Evolutionary conservation across 257 asterid species (phyloP).

Genomic region (Solanum paucissectum): DNA sequence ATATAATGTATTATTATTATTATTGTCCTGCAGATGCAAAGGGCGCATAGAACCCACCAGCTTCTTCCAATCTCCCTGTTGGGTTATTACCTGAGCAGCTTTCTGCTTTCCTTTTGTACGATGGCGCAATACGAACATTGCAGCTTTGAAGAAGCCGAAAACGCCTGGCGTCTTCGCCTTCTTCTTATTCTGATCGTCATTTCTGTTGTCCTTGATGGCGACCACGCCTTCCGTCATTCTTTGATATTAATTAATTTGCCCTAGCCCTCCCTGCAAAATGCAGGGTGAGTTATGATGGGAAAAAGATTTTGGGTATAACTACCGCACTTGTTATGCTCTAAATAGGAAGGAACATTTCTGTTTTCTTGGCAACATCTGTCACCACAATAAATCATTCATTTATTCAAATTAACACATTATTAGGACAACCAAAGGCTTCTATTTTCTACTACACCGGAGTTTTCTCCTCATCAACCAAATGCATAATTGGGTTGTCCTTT

Average conservation of each 20-base stretch:
- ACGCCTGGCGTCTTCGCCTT: background rate
- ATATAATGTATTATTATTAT: background rate
- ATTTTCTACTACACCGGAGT: background rate
- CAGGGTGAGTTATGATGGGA: background rate
- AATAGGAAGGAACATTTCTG: background rate
- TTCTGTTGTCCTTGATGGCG: background rate
- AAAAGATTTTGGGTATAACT: background rate
- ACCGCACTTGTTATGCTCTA: background rate
- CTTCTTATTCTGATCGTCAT: background rate
- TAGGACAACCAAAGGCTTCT: background rate
- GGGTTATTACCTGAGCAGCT: background rate
- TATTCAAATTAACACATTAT: background rate
- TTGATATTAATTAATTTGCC: background rate
- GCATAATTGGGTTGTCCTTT: background rate
- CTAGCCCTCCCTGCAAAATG: background rate
- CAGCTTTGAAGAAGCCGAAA: constrained; percentile 11
- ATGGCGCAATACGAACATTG: background rate
- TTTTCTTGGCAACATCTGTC: background rate
- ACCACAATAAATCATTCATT: background rate
- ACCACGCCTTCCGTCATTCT: background rate
- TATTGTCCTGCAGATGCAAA: constrained; percentile 7
- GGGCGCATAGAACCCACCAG: constrained; percentile 17
- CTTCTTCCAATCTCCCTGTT: constrained; percentile 11
- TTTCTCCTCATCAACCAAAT: background rate
- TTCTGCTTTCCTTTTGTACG: background rate